These are phyloP conservation scores for Pleomassaria siparia DNA, from an alignment of 2,329 filamentous ascomycete species.

Conservation along the genomic window DNA sequence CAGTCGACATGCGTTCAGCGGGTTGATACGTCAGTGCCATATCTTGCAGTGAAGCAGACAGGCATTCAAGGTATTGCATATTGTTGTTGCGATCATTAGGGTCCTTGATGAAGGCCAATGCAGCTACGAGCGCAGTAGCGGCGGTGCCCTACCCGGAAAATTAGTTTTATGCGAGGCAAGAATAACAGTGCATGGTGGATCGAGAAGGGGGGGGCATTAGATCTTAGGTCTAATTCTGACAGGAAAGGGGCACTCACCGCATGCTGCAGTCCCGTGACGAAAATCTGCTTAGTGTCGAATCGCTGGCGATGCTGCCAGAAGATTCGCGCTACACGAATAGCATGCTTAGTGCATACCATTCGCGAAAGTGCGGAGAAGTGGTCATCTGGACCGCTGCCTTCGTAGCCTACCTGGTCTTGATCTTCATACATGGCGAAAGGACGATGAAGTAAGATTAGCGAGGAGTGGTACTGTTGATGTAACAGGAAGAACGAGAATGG, in stretches of 20 bases:
- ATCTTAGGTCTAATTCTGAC: neutral
- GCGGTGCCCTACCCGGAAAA: conserved; percentile 48
- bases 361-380: conserved; percentile 52
- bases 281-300: conserved; percentile 55
- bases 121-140: conserved; percentile 57
- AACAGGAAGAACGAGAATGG: conserved; percentile 54
- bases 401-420: conserved; percentile 36
- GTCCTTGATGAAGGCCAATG: conserved; percentile 44
- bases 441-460: conserved; percentile 56
- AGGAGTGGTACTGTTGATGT: conserved; percentile 59
- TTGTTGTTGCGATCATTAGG: conserved; percentile 42
- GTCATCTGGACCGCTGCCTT: conserved; percentile 40
- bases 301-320: conserved; percentile 59
- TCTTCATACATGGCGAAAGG: conserved; percentile 57
- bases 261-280: conserved; percentile 56
- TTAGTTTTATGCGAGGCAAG: conserved; percentile 6
- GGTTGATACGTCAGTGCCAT: conserved; percentile 58
- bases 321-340: conserved; percentile 55
- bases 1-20: conserved; percentile 55
- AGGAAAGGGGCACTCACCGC: conserved; percentile 33
- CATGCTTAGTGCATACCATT: conserved; percentile 58
- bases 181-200: neutral
- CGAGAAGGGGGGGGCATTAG: neutral
- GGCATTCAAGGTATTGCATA: conserved; percentile 56
- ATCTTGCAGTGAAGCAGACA: conserved; percentile 54